These are phyloP conservation scores for Bryopsis sp. DNA, from an alignment of 139 green algal species.

Conservation along the genomic window DNA sequence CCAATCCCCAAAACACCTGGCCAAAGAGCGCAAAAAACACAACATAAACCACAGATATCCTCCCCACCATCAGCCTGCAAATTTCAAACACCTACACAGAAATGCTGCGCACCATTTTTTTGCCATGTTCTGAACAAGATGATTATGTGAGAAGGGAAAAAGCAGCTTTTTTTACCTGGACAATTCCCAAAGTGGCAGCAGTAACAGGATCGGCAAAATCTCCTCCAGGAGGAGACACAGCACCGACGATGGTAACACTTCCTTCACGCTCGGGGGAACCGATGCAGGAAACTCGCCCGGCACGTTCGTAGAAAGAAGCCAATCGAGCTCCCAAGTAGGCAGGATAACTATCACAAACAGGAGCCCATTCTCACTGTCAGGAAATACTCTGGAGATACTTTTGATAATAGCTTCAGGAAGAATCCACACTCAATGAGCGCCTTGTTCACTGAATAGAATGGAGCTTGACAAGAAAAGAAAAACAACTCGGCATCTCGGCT, in stretches of 20 bases:
- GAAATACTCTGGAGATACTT: background rate
- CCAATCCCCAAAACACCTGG: slow-evolving; percentile 98
- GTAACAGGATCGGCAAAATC: slow-evolving; percentile 99
- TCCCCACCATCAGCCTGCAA: background rate
- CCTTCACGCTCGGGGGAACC: slow-evolving; percentile 85
- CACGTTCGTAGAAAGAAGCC: slow-evolving; percentile 97
- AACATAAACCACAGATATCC: background rate
- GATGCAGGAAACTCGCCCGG: slow-evolving; percentile 88
- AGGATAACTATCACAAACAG: slow-evolving; percentile 48
- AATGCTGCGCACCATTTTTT: too few species aligned
- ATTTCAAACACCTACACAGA: background rate
- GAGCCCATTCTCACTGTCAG: background rate
- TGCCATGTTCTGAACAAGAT: too few species aligned
- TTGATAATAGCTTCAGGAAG: too few species aligned
- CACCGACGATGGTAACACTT: slow-evolving; percentile 95
- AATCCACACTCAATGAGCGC: too few species aligned
- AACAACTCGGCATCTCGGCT: too few species aligned
- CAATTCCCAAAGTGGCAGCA: slow-evolving; percentile 93
- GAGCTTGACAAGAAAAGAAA: too few species aligned
- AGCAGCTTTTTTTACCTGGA: too few species aligned
- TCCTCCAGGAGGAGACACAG: slow-evolving; percentile 92
- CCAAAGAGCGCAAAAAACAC: background rate
- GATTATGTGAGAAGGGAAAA: too few species aligned
- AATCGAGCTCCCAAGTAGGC: slow-evolving; percentile 84
- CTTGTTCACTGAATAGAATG: too few species aligned